Conservation (phyloP, 2,329 filamentous ascomycete species). For the Pyricularia sp. region DNA sequence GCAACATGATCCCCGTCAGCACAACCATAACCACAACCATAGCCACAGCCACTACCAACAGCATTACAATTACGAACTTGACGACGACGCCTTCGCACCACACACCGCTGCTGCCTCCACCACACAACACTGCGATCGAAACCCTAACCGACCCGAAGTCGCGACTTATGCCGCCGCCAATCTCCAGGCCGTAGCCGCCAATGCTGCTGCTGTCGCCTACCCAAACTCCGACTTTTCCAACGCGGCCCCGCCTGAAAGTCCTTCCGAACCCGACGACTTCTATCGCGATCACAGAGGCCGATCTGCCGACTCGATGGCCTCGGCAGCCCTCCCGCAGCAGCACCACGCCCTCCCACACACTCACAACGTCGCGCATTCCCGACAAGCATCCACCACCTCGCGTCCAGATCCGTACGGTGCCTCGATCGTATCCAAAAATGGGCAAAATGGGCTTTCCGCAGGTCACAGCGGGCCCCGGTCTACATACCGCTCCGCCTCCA, state of each 20-base stretch:
- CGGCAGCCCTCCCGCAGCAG: slow-evolving; percentile 15
- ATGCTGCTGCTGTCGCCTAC: slow-evolving; percentile 19
- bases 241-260: slow-evolving; percentile 17
- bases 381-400: slow-evolving; percentile 22
- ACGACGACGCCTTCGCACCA: background rate
- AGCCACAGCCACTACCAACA: slow-evolving; percentile 6
- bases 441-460: slow-evolving; percentile 24
- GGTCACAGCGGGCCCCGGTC: slow-evolving; percentile 30
- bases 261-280: slow-evolving; percentile 45
- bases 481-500: slow-evolving; percentile 44
- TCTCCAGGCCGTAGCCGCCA: slow-evolving; percentile 26
- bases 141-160: slow-evolving; percentile 8
- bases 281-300: slow-evolving; percentile 38
- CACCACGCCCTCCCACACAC: background rate
- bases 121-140: background rate
- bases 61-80: background rate
- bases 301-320: slow-evolving; percentile 27
- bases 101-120: background rate
- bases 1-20: slow-evolving; percentile 15
- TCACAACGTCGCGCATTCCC: background rate
- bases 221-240: slow-evolving; percentile 13
- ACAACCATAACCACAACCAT: slow-evolving; percentile 13
- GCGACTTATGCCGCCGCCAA: slow-evolving; percentile 27
- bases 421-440: slow-evolving; percentile 34
- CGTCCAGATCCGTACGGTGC: background rate